Percentiles rank a stretch among this genome's conserved stretches.
phyloP scores from a whole-genome alignment of 441 rosid species.

The Jatropha podagrica region DNA sequence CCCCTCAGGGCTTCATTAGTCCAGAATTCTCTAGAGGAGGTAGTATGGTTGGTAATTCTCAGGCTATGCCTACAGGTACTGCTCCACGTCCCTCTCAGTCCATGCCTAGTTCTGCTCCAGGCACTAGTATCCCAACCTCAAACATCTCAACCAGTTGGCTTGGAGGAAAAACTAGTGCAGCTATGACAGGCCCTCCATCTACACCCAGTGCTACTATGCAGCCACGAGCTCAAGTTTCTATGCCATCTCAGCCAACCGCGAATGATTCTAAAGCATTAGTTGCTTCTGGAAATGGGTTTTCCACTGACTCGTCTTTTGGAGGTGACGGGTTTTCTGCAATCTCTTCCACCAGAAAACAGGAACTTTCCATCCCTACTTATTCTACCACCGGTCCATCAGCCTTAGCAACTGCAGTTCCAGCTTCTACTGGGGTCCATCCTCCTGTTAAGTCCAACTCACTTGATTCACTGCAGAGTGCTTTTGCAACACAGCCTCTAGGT shows the following conservation, averaged over 20 bases:
- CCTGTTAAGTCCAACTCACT: constrained; percentile 57
- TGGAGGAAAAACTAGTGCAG: constrained; percentile 49
- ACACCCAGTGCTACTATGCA: constrained; percentile 39
- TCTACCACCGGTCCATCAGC: constrained; percentile 44
- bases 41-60: constrained; percentile 45
- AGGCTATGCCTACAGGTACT: constrained; percentile 34
- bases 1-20: constrained; percentile 42
- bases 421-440: constrained; percentile 50
- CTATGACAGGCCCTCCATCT: constrained; percentile 43
- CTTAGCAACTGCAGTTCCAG: constrained; percentile 46
- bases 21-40: constrained; percentile 53
- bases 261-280: constrained; percentile 51
- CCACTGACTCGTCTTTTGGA: constrained; percentile 49
- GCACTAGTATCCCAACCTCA: constrained; percentile 40
- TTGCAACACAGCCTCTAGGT: constrained; percentile 59
- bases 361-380: constrained; percentile 41
- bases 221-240: constrained; percentile 41
- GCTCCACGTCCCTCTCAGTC: constrained; percentile 45
- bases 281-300: constrained; percentile 65
- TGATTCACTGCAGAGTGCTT: constrained; percentile 68
- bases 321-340: constrained; percentile 58
- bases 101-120: constrained; percentile 36
- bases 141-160: constrained; percentile 57
- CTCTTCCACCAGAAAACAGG: constrained; percentile 47
- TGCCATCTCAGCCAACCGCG: constrained; percentile 36